Evolutionary conservation across 352 stramenopile species (phyloP), one percentile per base, ranked within the genome.

Genomic region (Detonula confervacea): DNA sequence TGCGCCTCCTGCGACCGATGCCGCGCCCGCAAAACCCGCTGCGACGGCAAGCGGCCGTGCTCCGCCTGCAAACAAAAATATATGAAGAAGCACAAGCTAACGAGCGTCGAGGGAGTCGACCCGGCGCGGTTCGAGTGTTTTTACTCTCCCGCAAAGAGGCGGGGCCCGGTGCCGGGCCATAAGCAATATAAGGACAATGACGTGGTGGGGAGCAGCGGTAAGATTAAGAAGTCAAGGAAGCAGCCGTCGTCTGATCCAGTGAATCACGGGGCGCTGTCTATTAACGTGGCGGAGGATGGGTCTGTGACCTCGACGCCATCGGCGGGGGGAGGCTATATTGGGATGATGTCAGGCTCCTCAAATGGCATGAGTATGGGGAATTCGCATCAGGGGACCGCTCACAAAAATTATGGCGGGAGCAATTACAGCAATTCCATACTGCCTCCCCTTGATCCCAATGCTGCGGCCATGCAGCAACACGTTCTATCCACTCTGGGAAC

Each of bases 1-100:
- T 94, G 89, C 47, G 73, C 85, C 37, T 89, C 80, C 29, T 94
- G 89, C 46, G 89, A 94, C 77, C 75, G 83, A n/a, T 94, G 89
- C 60, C 87, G 89, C 51, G 30, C 85, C 1, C 77, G 86, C 22
- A 94, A 94, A 69, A 92, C 89, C 18, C 85, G 86, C 71, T 94
- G 89, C 55, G 87, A 94, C 37, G 83, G 87, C 1, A 70, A 84
- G 29, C 71, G 78, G 4, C 89, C 89, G 1, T 94, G 89, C 69
- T 54, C 49, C 1, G 88, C 87, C 24, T 94, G 89, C 65, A 77
- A 81, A 20, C 22, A 63, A 25, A 89, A 85, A 61, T 92, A 92
- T 56, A 88, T 92, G 85, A 92, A 89, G 68, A 88, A 86, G 44
- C 56, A 91, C 63, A 92, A 91, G 51, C 35, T 94, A 0, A 80